Evolutionary conservation across 2,329 filamentous ascomycete species (phyloP), one percentile per base, ranked within the genome.

Genomic region (Acephala macrosclerotiorum): DNA sequence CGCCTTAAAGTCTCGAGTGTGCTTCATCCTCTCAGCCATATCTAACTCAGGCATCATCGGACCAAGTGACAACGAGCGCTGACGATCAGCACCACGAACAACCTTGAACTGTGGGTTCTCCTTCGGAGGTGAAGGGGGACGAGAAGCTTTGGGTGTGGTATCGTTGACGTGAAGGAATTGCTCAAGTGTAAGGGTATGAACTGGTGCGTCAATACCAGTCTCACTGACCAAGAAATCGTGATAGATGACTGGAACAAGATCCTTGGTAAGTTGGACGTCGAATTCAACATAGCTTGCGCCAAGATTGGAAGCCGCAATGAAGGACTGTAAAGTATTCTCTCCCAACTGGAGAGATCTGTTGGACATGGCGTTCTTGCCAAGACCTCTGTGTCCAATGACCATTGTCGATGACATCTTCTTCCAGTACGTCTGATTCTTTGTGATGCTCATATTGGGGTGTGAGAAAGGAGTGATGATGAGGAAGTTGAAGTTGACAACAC

Each of bases 191-290:
- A 99, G 83, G 0, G 93, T 97, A 76, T 99, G 96, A 1, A 99
- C 95, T 0, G 96, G 96, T 0, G 96, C 96, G 75, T 99, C 96
- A 61, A 97, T 96, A 11, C 96, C 96, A 0, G 96, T 98, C 80
- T 99, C 96, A 76, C 94, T 97, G 77, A 99, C 96, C 16, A 98
- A 84, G 75, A 99, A 99, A 78, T 99, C 96, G 76, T 99, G 96
- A 76, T 99, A 99, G 74, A 99, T 97, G 70, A 99, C 95, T 0
- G 96, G 96, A 1, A 99, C 94, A 74, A 96, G 94, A 76, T 99
- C 96, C 76, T 99, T 99, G n/a, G 96, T 99, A 45, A 99, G 83
- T 77, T 99, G 96, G 0, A 99, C 96, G 76, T 99, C 96, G 74
- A 91, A 90, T 72, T 90, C 88, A 56, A 91, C 88, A 72, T 90